These are phyloP conservation scores for Aspergillus pseudoglaucus DNA, from an alignment of 2,329 filamentous ascomycete genomes.

Conservation along the genomic window DNA sequence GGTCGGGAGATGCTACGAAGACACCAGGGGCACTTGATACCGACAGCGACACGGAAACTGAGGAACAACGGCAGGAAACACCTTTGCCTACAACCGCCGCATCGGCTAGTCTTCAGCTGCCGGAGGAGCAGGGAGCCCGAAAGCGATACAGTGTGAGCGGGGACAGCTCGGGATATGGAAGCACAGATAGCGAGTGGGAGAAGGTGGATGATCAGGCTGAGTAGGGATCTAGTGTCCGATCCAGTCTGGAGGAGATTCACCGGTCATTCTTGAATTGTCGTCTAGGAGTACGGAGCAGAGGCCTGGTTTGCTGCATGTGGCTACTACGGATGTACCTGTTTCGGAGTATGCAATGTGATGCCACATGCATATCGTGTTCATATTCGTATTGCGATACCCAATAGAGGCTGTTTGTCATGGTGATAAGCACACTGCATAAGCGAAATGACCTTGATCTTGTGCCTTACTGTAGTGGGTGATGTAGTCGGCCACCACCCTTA, in stretches of 20 bases:
- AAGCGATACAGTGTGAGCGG: conserved; percentile 42
- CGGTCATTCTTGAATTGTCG: background rate
- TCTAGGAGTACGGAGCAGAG: background rate
- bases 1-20: conserved; percentile 20
- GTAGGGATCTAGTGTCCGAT: background rate
- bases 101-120: conserved; percentile 43
- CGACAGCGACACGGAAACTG: conserved; percentile 42
- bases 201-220: conserved; percentile 59
- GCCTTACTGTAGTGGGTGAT: too few relatives aligned
- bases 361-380: too few relatives aligned
- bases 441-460: too few relatives aligned
- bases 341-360: too few relatives aligned
- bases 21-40: conserved; percentile 29
- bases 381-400: too few relatives aligned
- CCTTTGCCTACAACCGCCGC: conserved; percentile 11
- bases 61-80: conserved; percentile 17
- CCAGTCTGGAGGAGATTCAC: conserved; percentile 50
- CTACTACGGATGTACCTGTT: background rate
- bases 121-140: conserved; percentile 35
- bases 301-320: background rate
- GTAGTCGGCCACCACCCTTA: too few relatives aligned
- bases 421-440: too few relatives aligned
- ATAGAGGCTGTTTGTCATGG: too few relatives aligned
- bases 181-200: conserved; percentile 97
- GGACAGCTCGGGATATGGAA: conserved; percentile 52